Evolutionary conservation across 345 rosid species (phyloP).

Genomic region (Iberis pinnata): DNA sequence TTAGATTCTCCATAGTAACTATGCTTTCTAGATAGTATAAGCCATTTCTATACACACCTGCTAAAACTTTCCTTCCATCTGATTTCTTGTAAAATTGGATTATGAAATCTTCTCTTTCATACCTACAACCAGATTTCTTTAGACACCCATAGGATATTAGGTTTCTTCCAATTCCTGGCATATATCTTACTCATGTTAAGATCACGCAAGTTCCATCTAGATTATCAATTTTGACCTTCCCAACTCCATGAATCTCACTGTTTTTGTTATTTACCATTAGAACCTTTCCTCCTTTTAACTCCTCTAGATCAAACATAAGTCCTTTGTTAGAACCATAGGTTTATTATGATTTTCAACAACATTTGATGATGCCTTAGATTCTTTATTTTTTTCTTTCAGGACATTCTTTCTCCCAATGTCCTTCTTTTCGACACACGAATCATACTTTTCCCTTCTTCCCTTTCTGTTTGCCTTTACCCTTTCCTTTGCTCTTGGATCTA

Average conservation of each 20-base stretch:
- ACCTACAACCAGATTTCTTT: not conserved
- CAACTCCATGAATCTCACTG: too few species aligned
- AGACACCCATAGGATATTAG: not conserved
- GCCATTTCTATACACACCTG: not conserved
- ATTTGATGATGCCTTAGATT: too few species aligned
- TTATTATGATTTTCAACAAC: too few species aligned
- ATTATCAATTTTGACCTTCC: too few species aligned
- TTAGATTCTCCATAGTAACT: not conserved
- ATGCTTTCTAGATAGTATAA: not conserved
- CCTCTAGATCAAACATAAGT: too few species aligned
- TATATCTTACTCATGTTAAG: too few species aligned
- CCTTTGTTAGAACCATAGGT: too few species aligned
- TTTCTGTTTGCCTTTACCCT: not conserved
- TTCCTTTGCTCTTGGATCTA: not conserved
- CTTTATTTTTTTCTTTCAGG: not conserved
- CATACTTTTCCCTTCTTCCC: not conserved
- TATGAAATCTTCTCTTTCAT: not conserved
- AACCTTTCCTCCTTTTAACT: too few species aligned
- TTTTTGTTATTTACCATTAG: too few species aligned
- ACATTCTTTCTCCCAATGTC: not conserved
- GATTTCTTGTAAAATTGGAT: not conserved
- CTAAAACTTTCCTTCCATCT: not conserved
- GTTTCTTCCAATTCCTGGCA: too few species aligned
- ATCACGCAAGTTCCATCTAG: too few species aligned
- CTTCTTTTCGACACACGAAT: not conserved